phyloP scores from a whole-genome alignment of 2,329 filamentous ascomycete species.

The Alternaria triticimaculans region DNA sequence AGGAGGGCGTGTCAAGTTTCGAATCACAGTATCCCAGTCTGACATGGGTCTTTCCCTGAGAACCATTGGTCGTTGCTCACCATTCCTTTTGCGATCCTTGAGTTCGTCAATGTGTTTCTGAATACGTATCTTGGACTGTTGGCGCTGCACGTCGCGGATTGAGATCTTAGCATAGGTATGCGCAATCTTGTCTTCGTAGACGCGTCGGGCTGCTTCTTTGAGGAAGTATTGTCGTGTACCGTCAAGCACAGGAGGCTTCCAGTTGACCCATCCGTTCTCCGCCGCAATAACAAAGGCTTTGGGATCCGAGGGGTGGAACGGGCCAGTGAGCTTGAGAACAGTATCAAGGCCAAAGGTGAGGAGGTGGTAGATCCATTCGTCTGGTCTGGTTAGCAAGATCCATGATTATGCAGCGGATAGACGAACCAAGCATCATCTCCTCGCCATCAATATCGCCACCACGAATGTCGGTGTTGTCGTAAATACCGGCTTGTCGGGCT shows the following conservation, averaged over 20 bases:
- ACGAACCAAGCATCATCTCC: slow-evolving; percentile 59
- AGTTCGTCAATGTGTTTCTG: slow-evolving; percentile 54
- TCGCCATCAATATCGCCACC: slow-evolving; percentile 60
- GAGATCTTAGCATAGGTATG: slow-evolving; percentile 43
- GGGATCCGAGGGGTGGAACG: slow-evolving; percentile 43
- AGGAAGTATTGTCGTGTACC: slow-evolving; percentile 63
- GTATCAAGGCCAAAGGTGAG: slow-evolving; percentile 65
- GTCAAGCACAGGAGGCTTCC: slow-evolving; percentile 57
- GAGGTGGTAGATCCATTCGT: slow-evolving; percentile 68
- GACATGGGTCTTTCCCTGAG: slow-evolving; percentile 51
- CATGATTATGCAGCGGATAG: not conserved
- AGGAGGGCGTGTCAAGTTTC: slow-evolving; percentile 34
- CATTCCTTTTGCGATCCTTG: slow-evolving; percentile 44
- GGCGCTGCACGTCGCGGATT: slow-evolving; percentile 46
- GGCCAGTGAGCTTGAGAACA: slow-evolving; percentile 59
- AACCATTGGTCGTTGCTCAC: slow-evolving; percentile 43
- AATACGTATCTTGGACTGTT: slow-evolving; percentile 52
- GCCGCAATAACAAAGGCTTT: slow-evolving; percentile 61
- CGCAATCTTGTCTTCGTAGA: slow-evolving; percentile 62
- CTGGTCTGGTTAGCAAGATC: slow-evolving; percentile 42
- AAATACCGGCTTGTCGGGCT: slow-evolving; percentile 63
- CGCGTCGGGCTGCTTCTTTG: slow-evolving; percentile 65
- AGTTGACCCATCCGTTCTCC: slow-evolving; percentile 63
- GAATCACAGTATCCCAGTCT: slow-evolving; percentile 47
- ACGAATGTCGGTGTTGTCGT: slow-evolving; percentile 56